phyloP scores from a whole-genome alignment of 768 basidiomycete species.

The Suillus weaverae region DNA sequence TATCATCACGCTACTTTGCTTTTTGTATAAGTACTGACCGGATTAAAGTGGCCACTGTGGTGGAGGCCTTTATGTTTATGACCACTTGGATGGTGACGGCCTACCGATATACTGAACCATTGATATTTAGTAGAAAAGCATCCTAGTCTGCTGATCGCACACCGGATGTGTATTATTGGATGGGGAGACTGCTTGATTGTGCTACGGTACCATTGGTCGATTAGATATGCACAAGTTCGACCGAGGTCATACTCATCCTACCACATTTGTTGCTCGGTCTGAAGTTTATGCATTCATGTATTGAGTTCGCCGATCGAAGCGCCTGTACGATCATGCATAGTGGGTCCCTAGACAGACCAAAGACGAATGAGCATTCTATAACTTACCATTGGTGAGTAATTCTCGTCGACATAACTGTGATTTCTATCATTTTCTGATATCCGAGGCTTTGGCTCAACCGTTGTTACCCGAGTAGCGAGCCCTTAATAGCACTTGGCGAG shows the following conservation, averaged over 20 bases:
- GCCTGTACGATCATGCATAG: background rate
- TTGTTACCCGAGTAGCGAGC: background rate
- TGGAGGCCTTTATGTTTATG: conserved; percentile 49
- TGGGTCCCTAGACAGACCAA: background rate
- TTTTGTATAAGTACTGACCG: background rate
- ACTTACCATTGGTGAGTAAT: background rate
- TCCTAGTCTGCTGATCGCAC: background rate
- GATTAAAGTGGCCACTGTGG: conserved; percentile 46
- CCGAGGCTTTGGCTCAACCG: background rate
- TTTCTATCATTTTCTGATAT: background rate
- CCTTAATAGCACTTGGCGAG: background rate
- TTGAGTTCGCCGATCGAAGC: background rate
- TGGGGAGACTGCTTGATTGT: background rate
- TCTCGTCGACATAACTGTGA: background rate
- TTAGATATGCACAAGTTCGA: background rate
- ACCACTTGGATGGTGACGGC: conserved; percentile 28
- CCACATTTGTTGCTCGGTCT: background rate
- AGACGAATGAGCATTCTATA: background rate
- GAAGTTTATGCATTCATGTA: background rate
- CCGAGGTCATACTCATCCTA: background rate
- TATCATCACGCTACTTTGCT: conserved; percentile 15
- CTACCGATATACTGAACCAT: background rate
- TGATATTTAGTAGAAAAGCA: background rate
- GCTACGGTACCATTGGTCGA: background rate
- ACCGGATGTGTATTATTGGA: background rate